These are phyloP conservation scores for Erucastrum elatum DNA, from an alignment of 345 rosid genomes.

Conservation along the genomic window DNA sequence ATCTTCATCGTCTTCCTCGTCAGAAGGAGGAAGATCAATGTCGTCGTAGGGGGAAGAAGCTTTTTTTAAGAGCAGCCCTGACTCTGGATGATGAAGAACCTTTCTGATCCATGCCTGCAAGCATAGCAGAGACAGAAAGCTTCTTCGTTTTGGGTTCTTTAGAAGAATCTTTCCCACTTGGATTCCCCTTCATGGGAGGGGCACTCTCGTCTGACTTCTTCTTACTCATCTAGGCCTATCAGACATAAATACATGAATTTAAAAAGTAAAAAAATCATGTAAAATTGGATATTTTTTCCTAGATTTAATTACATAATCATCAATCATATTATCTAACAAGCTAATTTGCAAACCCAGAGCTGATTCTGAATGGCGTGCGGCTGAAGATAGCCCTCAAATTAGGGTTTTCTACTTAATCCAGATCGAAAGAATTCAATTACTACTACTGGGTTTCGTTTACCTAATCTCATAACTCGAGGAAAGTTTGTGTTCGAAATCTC, in stretches of 20 bases:
- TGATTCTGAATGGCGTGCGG: neutral
- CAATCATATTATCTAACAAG: too few species aligned
- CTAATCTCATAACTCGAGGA: neutral
- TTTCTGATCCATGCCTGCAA: slow-evolving; percentile 84
- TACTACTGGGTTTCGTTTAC: neutral
- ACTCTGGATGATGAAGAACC: slow-evolving; percentile 60
- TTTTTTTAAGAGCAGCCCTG: slow-evolving; percentile 48
- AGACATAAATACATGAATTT: neutral
- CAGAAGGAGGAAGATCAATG: slow-evolving; percentile 89
- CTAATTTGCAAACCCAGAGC: neutral
- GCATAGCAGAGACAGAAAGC: slow-evolving; percentile 73
- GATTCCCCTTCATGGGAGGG: slow-evolving; percentile 48
- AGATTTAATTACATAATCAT: neutral
- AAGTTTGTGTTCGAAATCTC: slow-evolving; percentile 1
- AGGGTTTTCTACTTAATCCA: slow-evolving; percentile 14
- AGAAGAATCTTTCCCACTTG: slow-evolving; percentile 51
- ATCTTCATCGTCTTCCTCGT: slow-evolving; percentile 62
- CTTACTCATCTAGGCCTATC: slow-evolving; percentile 58
- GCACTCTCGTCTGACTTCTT: slow-evolving; percentile 63
- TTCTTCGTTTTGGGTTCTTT: slow-evolving; percentile 67
- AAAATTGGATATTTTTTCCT: neutral
- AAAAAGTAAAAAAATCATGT: neutral
- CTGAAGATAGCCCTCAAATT: neutral
- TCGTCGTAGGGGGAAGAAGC: slow-evolving; percentile 59
- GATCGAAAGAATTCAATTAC: slow-evolving; percentile 4